Conservation (phyloP, 2,329 filamentous ascomycete species). For the Hypoxylon sp. region DNA sequence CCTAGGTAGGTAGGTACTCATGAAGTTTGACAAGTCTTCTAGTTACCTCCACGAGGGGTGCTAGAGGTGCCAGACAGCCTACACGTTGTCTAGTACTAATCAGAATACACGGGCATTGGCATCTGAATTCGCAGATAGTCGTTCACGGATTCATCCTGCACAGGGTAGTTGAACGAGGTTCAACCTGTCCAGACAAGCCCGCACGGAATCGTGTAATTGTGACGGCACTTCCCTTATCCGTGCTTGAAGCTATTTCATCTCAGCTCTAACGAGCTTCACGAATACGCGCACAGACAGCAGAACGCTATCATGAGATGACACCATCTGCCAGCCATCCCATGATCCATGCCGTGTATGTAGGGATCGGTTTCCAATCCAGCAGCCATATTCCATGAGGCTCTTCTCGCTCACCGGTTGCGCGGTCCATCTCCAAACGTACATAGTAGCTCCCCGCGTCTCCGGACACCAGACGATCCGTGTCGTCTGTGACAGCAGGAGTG, state of each 20-base stretch:
- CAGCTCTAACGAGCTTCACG: not conserved
- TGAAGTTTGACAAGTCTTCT: not conserved
- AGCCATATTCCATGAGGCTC: constrained; percentile 6
- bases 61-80: not conserved
- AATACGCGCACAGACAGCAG: constrained; percentile 4
- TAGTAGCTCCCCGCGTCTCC: constrained; percentile 12
- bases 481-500: constrained; percentile 37
- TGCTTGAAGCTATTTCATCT: not conserved
- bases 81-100: not conserved
- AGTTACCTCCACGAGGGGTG: not conserved
- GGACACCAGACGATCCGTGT: constrained; percentile 37
- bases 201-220: constrained; percentile 13
- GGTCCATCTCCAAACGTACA: constrained; percentile 1
- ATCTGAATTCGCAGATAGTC: not conserved
- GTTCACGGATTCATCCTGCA: not conserved
- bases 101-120: too few relatives aligned
- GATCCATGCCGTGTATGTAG: not conserved
- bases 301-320: constrained; percentile 4
- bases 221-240: not conserved
- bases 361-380: constrained; percentile 2
- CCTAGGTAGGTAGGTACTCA: too few relatives aligned
- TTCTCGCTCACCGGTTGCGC: not conserved
- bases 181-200: not conserved
- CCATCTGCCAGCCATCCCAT: not conserved
- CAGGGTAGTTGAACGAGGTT: constrained; percentile 2